A percentile compares a stretch with the other conserved stretches of the same genome.
phyloP scores from a whole-genome alignment of 305 asterid genomes.

The Striga hermonthica region DNA sequence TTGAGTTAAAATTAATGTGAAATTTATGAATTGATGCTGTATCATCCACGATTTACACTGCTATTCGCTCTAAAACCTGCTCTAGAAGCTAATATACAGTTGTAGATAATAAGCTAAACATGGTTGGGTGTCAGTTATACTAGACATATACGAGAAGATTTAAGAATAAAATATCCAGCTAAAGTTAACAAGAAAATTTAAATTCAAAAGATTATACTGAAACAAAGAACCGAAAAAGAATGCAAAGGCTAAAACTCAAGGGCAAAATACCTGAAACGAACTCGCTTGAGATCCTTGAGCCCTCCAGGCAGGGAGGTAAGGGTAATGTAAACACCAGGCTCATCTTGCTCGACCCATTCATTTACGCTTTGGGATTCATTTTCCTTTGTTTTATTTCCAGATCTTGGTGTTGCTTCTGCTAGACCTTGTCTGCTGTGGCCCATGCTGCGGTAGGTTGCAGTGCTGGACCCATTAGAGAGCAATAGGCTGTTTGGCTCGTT shows the following conservation, averaged over 20 bases:
- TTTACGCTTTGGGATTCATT: conserved; percentile 61
- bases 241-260: conserved; percentile 29
- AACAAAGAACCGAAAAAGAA: conserved; percentile 1
- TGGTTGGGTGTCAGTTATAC: background rate
- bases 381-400: conserved; percentile 68
- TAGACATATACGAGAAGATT: background rate
- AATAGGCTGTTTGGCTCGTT: conserved; percentile 49
- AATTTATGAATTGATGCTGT: background rate
- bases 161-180: background rate
- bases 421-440: conserved; percentile 54
- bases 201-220: background rate
- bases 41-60: background rate
- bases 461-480: conserved; percentile 57
- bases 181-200: too few relatives aligned
- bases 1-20: background rate
- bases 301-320: conserved; percentile 96
- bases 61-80: too few relatives aligned
- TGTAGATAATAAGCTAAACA: too few relatives aligned
- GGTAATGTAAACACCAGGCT: conserved; percentile 95
- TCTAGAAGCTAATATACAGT: too few relatives aligned
- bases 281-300: conserved; percentile 88
- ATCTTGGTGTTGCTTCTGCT: conserved; percentile 56
- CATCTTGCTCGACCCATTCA: conserved; percentile 99
- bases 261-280: conserved; percentile 88
- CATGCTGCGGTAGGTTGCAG: conserved; percentile 51